Evolutionary conservation across 129 eudicot species (phyloP).

Genomic region (Erigeron canadensis): DNA sequence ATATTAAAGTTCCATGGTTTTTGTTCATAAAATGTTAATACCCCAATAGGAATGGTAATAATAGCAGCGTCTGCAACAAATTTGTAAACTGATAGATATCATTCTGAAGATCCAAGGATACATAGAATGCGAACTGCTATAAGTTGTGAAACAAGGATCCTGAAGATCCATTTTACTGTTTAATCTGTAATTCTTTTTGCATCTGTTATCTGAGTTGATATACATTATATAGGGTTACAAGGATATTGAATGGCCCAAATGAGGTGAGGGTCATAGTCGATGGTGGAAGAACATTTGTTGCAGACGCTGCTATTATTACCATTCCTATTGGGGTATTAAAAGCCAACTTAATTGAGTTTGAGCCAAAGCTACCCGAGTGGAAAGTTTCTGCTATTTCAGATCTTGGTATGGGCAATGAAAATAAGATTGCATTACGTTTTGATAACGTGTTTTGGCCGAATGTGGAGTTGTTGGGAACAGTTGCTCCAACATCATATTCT

Average conservation of each 20-base stretch:
- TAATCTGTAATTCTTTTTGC: not conserved
- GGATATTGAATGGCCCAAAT: conserved; percentile 52
- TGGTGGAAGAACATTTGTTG: conserved; percentile 69
- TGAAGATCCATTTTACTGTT: too few species aligned
- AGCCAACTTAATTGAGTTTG: conserved; percentile 77
- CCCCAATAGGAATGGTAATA: too few species aligned
- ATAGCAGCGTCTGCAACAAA: too few species aligned
- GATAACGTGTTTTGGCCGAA: conserved; percentile 91
- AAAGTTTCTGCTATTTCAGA: conserved; percentile 83
- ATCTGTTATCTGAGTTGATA: conserved; percentile 5
- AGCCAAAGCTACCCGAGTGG: conserved; percentile 93
- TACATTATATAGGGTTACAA: conserved; percentile 63
- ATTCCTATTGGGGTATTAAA: conserved; percentile 88
- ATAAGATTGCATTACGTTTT: conserved; percentile 83
- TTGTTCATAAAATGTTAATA: too few species aligned
- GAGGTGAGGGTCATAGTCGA: conserved; percentile 73
- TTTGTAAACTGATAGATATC: too few species aligned
- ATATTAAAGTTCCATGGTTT: too few species aligned
- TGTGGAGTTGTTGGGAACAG: conserved; percentile 78
- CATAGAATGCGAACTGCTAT: too few species aligned
- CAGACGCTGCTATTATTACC: conserved; percentile 83
- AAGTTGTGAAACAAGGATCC: too few species aligned
- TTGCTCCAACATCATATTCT: conserved; percentile 81
- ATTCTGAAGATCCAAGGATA: too few species aligned
- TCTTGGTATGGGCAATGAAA: conserved; percentile 93